Conservation (phyloP, 2,329 filamentous ascomycete genomes). For the Fusarium sp. region DNA sequence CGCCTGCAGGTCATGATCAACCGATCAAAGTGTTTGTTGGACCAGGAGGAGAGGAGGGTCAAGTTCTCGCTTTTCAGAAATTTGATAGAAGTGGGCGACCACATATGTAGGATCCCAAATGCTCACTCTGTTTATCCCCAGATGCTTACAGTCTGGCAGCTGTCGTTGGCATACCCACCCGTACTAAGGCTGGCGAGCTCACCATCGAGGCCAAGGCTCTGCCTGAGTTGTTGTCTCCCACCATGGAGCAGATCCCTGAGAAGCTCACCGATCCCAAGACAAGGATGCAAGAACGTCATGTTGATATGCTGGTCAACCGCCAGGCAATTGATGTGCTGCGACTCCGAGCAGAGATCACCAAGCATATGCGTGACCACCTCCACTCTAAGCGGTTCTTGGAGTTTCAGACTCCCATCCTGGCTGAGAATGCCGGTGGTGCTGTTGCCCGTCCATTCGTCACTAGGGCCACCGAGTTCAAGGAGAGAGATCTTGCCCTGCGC, state of each 20-base stretch:
- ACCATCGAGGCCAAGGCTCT: slow-evolving; percentile 77
- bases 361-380: slow-evolving; percentile 80
- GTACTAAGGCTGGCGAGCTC: slow-evolving; percentile 79
- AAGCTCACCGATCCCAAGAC: slow-evolving; percentile 77
- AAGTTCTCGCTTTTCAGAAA: slow-evolving; percentile 72
- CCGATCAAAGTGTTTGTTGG: slow-evolving; percentile 61
- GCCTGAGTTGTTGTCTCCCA: slow-evolving; percentile 80
- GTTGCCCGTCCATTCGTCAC: slow-evolving; percentile 89
- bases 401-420: slow-evolving; percentile 91
- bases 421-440: slow-evolving; percentile 86
- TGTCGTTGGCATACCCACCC: slow-evolving; percentile 76
- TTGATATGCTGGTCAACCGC: slow-evolving; percentile 85
- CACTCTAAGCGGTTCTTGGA: slow-evolving; percentile 81
- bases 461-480: slow-evolving; percentile 78
- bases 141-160: slow-evolving; percentile 60
- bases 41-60: slow-evolving; percentile 50
- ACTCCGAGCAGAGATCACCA: slow-evolving; percentile 80
- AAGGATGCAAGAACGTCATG: slow-evolving; percentile 81
- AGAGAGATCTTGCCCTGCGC: slow-evolving; percentile 79
- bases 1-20: slow-evolving; percentile 83
- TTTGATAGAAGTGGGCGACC: slow-evolving; percentile 83
- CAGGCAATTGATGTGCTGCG: slow-evolving; percentile 76
- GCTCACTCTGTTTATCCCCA: slow-evolving; percentile 26
- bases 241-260: slow-evolving; percentile 82
- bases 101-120: slow-evolving; percentile 73